phyloP scores from a whole-genome alignment of 2,329 filamentous ascomycete genomes.

The Aspergillus quadricinctus region DNA sequence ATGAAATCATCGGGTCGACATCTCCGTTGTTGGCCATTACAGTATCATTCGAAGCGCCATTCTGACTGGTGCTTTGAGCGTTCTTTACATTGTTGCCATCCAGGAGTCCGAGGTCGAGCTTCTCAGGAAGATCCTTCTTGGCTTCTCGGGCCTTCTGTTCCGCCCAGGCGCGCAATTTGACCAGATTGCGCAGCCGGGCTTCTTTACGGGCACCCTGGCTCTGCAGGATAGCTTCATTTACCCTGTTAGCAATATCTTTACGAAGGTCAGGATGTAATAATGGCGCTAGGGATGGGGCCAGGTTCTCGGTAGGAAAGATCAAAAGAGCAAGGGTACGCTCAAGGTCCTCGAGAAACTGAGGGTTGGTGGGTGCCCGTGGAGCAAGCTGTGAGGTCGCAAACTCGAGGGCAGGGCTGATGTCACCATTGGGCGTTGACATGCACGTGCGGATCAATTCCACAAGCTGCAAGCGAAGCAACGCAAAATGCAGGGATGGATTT shows the following conservation, averaged over 20 bases:
- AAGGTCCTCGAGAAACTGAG: slow-evolving; percentile 76
- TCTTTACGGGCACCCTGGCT: slow-evolving; percentile 70
- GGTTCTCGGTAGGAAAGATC: slow-evolving; percentile 76
- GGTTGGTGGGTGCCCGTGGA: slow-evolving; percentile 76
- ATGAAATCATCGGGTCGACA: slow-evolving; percentile 39
- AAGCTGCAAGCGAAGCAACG: slow-evolving; percentile 81
- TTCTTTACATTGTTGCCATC: slow-evolving; percentile 23
- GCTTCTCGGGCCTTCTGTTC: slow-evolving; percentile 55
- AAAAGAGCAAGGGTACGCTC: slow-evolving; percentile 91
- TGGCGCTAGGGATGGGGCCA: slow-evolving; percentile 69
- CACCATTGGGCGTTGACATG: slow-evolving; percentile 60
- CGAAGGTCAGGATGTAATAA: slow-evolving; percentile 77
- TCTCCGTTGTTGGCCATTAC: slow-evolving; percentile 41
- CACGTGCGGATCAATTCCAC: slow-evolving; percentile 86
- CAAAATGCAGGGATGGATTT: slow-evolving; percentile 80
- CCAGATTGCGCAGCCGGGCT: slow-evolving; percentile 74
- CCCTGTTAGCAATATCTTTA: slow-evolving; percentile 75
- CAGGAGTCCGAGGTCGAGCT: slow-evolving; percentile 43
- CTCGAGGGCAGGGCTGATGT: slow-evolving; percentile 73
- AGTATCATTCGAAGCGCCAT: slow-evolving; percentile 34
- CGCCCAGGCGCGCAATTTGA: slow-evolving; percentile 80
- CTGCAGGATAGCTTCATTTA: slow-evolving; percentile 82
- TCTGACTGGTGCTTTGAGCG: slow-evolving; percentile 17
- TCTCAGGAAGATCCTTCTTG: slow-evolving; percentile 45
- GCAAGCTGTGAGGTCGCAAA: slow-evolving; percentile 87